Base-by-base conservation (phyloP, 495 filamentous ascomycete genomes). In the Penicillium canescens region DNA sequence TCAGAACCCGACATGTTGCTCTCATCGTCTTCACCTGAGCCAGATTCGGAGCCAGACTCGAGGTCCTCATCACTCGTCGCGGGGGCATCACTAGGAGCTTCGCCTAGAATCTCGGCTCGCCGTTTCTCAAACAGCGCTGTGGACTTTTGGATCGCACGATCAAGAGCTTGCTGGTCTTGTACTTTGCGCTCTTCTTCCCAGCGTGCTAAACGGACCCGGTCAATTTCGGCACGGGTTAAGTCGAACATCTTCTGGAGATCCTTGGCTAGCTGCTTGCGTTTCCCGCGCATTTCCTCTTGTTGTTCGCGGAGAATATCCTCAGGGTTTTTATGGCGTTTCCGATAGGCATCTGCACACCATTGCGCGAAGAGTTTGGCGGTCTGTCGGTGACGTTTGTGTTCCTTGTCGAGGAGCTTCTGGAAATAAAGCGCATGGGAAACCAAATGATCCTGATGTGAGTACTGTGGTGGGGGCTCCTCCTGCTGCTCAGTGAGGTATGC, bases 121-220 rank as follows among this genome's bases (percentile, higher is more conserved):
- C 61, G 71, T 67, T 70, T 88, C 71, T 63, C 82, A 70, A 64
- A 83, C 54, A 68, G 80, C 73, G 68, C 73, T 20, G 78, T 85
- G 9, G 80, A 81, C 40, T 89, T 79, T 57, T 89, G 90, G 42
- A 96, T 86, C 18, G 90, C 90, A 63, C 90, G 83, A 56, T 95
- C 90, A 52, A 96, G 73, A 7, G 88, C 87, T 59, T 90, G 84
- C 61, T 92, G 90, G 49, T 91, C 88, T 55, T 86, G 78, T 18
- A 82, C 83, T 63, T 93, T 88, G 64, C 94, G 86, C 65, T 94
- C 86, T 44, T 87, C 89, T 63, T 96, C 88, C 90, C 90, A 96
- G 37, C 84, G 83, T 41, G 83, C 80, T 31, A 92, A 57, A 4
- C 90, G 84, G 34, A 76, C 74, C 44, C 84, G 80, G 60, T 95